Percentiles rank a stretch among this genome's conserved stretches.
Conservation (phyloP, 2,329 filamentous ascomycete genomes). For the Apiospora pterosperma region DNA sequence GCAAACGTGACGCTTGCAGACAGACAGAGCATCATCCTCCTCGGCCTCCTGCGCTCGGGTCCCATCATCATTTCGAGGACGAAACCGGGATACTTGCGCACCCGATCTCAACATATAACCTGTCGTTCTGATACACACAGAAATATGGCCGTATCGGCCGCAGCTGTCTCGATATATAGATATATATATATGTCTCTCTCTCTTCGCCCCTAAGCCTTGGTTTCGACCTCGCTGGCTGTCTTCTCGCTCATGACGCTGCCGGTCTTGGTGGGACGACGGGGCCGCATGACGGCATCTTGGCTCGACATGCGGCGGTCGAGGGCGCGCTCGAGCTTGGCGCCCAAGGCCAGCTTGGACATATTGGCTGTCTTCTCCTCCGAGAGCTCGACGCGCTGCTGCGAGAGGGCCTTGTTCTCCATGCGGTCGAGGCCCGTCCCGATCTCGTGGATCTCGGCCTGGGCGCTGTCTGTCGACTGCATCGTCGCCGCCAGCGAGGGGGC, state of each 20-base stretch:
- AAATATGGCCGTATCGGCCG: not conserved
- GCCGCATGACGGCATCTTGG: conserved; percentile 84
- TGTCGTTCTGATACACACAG: not conserved
- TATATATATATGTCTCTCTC: conserved; percentile 1
- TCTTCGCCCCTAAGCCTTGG: not conserved
- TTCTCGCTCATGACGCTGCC: conserved; percentile 19
- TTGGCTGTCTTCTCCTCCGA: conserved; percentile 77
- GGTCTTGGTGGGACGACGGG: conserved; percentile 37
- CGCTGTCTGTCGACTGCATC: conserved; percentile 50
- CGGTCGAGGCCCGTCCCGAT: conserved; percentile 79
- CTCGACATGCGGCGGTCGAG: conserved; percentile 81
- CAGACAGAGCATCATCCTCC: not conserved
- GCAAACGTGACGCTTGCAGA: not conserved
- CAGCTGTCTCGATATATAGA: not conserved
- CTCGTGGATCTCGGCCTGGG: conserved; percentile 57
- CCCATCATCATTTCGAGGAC: not conserved
- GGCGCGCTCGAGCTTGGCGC: conserved; percentile 86
- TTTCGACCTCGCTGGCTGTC: conserved; percentile 6
- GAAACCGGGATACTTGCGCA: not conserved
- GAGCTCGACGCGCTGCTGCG: conserved; percentile 76
- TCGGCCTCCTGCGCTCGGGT: not conserved
- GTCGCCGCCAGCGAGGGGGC: conserved; percentile 56
- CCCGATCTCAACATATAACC: not conserved
- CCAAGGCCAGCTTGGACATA: conserved; percentile 81
- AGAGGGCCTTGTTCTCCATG: conserved; percentile 84